These are phyloP conservation scores for Cladobotryum protrusum DNA, from an alignment of 2,329 filamentous ascomycete genomes.

Conservation along the genomic window DNA sequence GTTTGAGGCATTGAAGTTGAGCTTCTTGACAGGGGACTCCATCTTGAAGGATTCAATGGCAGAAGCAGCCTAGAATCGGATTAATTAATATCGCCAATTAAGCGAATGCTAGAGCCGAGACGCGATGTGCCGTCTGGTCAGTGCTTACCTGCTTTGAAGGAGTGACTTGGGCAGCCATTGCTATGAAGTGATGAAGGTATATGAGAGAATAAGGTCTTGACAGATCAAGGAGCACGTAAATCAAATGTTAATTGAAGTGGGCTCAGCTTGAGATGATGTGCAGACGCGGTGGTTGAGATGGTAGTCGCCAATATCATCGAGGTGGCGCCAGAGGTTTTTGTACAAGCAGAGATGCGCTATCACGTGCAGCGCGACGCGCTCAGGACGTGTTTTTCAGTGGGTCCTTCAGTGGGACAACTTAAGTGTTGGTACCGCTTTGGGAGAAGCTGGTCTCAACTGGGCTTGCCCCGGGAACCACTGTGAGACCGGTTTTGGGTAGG, in stretches of 20 bases:
- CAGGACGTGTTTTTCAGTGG: constrained; percentile 23
- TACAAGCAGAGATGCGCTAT: constrained; percentile 29
- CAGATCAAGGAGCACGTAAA: constrained; percentile 16
- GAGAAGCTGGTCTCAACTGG: not conserved
- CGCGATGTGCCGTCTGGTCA: constrained; percentile 16
- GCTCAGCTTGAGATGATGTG: constrained; percentile 17
- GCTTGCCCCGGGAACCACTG: constrained; percentile 5
- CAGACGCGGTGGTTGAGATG: constrained; percentile 24
- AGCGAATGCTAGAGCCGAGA: constrained; percentile 1
- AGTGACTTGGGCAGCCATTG: constrained; percentile 71
- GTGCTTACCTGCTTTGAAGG: constrained; percentile 51
- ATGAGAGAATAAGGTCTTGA: constrained; percentile 8
- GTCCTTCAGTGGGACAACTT: constrained; percentile 19
- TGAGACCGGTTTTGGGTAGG: constrained; percentile 3
- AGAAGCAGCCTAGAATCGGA: constrained; percentile 62
- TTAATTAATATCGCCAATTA: constrained; percentile 19
- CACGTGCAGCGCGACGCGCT: constrained; percentile 34
- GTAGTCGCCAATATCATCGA: not conserved
- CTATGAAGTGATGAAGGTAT: constrained; percentile 13
- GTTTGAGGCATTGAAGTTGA: constrained; percentile 64
- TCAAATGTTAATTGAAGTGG: constrained; percentile 14
- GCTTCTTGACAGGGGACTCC: constrained; percentile 88
- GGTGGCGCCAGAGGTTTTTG: constrained; percentile 33
- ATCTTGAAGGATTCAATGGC: constrained; percentile 86
- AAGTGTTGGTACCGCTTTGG: constrained; percentile 7